Evolutionary conservation across 441 rosid species (phyloP).

Genomic region (Gossypium aridum): DNA sequence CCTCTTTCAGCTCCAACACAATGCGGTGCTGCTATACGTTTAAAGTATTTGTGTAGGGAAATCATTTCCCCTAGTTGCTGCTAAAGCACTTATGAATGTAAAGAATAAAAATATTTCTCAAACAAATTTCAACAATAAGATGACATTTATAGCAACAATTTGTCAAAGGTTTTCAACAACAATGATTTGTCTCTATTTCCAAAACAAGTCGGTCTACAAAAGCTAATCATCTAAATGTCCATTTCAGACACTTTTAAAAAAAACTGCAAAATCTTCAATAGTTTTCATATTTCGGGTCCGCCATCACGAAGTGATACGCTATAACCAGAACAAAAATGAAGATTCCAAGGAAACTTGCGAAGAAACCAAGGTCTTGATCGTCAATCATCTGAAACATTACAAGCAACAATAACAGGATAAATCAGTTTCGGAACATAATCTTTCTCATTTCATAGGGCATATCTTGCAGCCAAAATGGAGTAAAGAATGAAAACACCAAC

Average conservation of each 20-base stretch:
- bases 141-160: neutral
- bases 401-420: neutral
- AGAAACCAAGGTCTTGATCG: constrained; percentile 75
- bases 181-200: neutral
- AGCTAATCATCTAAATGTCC: constrained; percentile 8
- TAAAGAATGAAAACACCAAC: neutral
- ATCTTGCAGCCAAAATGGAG: neutral
- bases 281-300: constrained; percentile 75
- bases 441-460: neutral
- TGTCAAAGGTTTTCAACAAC: constrained; percentile 8
- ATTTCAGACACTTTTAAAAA: neutral
- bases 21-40: neutral
- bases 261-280: constrained; percentile 15
- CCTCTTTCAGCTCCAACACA: neutral
- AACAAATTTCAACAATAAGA: neutral
- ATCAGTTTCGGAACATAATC: neutral
- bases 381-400: constrained; percentile 60
- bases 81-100: neutral
- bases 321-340: constrained; percentile 65
- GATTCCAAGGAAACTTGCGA: constrained; percentile 74
- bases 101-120: neutral
- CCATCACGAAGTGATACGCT: constrained; percentile 79
- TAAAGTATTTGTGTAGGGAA: neutral
- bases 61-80: neutral
- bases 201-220: constrained; percentile 9